Evolutionary conservation across 306 rosid species (phyloP), one percentile per base, ranked within the genome.

Genomic region (Chamaecrista fasciculata): DNA sequence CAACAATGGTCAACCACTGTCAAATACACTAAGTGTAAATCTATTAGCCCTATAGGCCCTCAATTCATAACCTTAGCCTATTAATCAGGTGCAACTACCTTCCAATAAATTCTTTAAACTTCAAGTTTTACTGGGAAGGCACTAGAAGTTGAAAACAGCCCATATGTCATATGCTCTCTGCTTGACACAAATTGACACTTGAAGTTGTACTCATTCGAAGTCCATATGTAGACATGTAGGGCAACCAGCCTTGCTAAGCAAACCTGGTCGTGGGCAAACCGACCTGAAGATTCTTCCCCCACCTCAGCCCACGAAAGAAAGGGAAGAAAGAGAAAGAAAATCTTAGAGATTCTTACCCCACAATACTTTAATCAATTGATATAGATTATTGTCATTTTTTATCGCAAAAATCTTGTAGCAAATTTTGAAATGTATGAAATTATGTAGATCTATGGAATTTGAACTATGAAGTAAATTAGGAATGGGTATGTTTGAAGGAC

Each of bases 131-230:
- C 24, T 12, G 40, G 15, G 21, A 28, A 28, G 37, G 59, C 25
- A 25, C 37, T 25, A 26, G 11, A 16, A 26, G 11, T 29, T 29
- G 18, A 56, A 55, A 28, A 6, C 23, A 6, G 23, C 23, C 23
- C 29, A 42, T 4, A 49, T 33, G 58, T 55, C 49, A 29, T 1
- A 28, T 29, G 46, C 28, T 21, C 34, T 40, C 24, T 34, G 40
- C 23, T 3, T 48, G 34, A 74, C 62, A 28, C 39, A 74, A 68
- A 56, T 25, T 25, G 40, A 34, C 42, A 67, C 62, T 52, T 52
- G 23, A 43, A 24, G 46, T 34, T 36, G 20, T 43, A 23, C 53
- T 14, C 12, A 56, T 39, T 48, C 33, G 20, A 25, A 55, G 59
- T 14, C 8, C 21, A 29, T 28, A 20, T 21, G 44, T 49, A 60